A percentile compares a stretch with the other conserved stretches of the same genome.
These are phyloP conservation scores for Kodamaea arcana DNA, from an alignment of 1,139 yeast species.

Conservation along the genomic window DNA sequence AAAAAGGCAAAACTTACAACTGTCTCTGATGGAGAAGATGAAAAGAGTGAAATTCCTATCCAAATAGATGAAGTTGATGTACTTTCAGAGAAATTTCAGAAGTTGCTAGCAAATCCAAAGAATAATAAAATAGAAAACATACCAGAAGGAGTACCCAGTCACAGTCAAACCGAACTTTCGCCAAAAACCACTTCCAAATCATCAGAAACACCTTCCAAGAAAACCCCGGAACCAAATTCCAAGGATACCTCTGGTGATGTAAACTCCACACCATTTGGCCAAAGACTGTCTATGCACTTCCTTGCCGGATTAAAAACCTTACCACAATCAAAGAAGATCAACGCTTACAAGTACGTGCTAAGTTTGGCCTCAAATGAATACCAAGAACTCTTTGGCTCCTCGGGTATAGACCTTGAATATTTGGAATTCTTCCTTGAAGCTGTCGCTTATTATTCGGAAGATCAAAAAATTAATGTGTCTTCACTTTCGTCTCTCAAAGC, in stretches of 20 bases:
- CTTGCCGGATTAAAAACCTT: constrained; percentile 25
- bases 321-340: constrained; percentile 23
- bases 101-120: constrained; percentile 3
- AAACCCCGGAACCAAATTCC: constrained; percentile 1
- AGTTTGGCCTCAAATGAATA: constrained; percentile 26
- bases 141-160: not conserved
- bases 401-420: constrained; percentile 58
- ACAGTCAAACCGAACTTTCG: not conserved
- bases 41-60: constrained; percentile 14
- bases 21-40: constrained; percentile 1
- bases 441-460: constrained; percentile 15
- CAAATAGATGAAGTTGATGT: constrained; percentile 42
- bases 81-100: constrained; percentile 39
- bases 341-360: constrained; percentile 42
- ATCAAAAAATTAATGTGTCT: constrained; percentile 17
- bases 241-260: too few relatives aligned
- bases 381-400: constrained; percentile 31
- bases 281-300: constrained; percentile 29
- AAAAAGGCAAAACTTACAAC: constrained; percentile 12
- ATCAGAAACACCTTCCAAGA: not conserved
- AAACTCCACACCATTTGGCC: constrained; percentile 14
- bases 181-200: not conserved
- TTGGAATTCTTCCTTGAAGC: constrained; percentile 52
- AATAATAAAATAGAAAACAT: not conserved
- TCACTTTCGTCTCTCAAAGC: constrained; percentile 16